Percentiles rank a stretch among this genome's conserved stretches.
Conservation (phyloP, 164 flowering plant genomes). For the Magnolia changhungtana region DNA sequence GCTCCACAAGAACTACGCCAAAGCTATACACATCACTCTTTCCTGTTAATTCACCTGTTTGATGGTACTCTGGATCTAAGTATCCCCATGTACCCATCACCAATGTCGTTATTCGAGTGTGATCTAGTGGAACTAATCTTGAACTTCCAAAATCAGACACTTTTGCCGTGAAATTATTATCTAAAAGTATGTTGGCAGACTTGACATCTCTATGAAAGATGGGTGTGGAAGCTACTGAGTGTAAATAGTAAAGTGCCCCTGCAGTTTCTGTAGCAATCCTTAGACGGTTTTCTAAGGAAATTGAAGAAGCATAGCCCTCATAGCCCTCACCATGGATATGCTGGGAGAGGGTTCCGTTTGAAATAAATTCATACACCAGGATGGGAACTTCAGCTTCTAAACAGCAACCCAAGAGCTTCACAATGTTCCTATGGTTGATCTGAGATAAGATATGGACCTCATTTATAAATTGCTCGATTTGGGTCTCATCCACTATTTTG, state of each 20-base stretch:
- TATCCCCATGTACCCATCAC: constrained; percentile 33
- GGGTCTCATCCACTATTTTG: constrained; percentile 4
- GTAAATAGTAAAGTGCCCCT: neutral
- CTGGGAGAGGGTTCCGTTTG: constrained; percentile 5
- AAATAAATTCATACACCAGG: constrained; percentile 2
- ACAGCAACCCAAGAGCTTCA: constrained; percentile 7
- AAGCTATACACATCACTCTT: constrained; percentile 30
- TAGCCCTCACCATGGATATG: constrained; percentile 1
- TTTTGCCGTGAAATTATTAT: neutral
- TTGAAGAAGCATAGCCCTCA: too few relatives aligned
- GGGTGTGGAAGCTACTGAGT: constrained; percentile 15
- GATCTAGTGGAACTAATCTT: neutral
- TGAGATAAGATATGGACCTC: constrained; percentile 1
- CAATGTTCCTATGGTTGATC: constrained; percentile 7
- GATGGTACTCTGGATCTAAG: constrained; percentile 32
- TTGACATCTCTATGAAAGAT: constrained; percentile 40
- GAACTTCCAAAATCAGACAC: constrained; percentile 2
- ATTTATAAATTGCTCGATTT: constrained; percentile 7
- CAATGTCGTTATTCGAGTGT: constrained; percentile 15
- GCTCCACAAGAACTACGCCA: constrained; percentile 19
- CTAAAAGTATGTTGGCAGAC: neutral
- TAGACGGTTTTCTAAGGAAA: neutral
- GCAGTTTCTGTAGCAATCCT: constrained; percentile 5
- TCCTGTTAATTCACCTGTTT: constrained; percentile 23
- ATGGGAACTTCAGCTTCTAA: constrained; percentile 2